Evolutionary conservation across 1,284 basidiomycete genomes (phyloP).

Genomic region (Trichosporon ovoides): DNA sequence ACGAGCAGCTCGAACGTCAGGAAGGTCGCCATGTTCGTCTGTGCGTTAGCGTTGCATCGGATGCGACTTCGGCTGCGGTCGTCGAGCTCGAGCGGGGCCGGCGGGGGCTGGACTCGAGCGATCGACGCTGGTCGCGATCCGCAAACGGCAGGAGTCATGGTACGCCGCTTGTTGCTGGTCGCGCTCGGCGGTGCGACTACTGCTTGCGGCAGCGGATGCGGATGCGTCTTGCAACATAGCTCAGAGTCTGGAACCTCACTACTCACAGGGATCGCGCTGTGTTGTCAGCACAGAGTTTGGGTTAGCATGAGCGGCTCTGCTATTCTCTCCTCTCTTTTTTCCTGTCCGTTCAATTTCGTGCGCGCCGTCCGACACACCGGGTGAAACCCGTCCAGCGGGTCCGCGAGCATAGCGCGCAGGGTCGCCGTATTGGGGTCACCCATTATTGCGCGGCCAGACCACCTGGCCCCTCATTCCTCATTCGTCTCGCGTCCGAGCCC

Average conservation of each 20-base stretch:
- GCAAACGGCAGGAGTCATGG: slow-evolving; percentile 2
- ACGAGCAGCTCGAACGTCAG: slow-evolving; percentile 47
- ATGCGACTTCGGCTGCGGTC: background rate
- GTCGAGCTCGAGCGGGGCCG: background rate
- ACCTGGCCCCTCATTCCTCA: background rate
- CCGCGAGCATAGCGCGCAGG: background rate
- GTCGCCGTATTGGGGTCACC: background rate
- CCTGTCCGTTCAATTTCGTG: background rate
- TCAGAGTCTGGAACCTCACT: background rate
- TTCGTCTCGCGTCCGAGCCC: background rate
- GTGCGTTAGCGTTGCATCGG: background rate
- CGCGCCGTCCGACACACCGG: background rate
- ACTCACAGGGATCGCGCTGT: slow-evolving; percentile 13
- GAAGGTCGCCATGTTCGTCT: slow-evolving; percentile 50
- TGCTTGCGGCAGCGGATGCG: no score
- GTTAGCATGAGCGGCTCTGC: slow-evolving; percentile 3
- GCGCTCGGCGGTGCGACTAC: background rate
- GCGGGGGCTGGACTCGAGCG: background rate
- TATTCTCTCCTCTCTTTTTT: no score
- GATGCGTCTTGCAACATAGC: no score
- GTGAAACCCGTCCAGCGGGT: background rate
- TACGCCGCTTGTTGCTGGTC: no score
- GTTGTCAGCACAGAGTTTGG: slow-evolving; percentile 1
- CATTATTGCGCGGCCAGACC: no score
- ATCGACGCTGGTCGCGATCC: background rate